phyloP scores from a whole-genome alignment of 2,329 filamentous ascomycete species.

The Rutstroemia sp. region DNA sequence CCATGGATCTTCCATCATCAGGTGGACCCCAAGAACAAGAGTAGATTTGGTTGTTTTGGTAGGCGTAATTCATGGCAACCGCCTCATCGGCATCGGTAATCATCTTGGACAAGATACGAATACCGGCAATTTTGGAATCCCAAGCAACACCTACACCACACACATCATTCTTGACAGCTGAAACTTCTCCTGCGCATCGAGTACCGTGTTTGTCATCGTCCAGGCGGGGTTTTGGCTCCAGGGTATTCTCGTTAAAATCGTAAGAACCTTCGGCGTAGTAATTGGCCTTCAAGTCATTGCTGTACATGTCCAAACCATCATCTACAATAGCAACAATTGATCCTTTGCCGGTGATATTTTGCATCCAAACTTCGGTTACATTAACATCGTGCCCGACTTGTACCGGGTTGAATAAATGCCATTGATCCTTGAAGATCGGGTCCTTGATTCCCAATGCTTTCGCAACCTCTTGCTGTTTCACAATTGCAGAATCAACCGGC shows the following conservation, averaged over 20 bases:
- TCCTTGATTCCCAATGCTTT: conserved; percentile 68
- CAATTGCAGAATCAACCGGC: conserved; percentile 36
- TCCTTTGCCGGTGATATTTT: conserved; percentile 84
- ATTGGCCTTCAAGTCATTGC: conserved; percentile 83
- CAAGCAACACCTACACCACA: conserved; percentile 97
- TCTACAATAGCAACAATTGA: conserved; percentile 91
- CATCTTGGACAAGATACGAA: conserved; percentile 84
- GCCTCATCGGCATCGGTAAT: conserved; percentile 93
- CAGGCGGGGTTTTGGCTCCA: conserved; percentile 74
- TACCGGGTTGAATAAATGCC: conserved; percentile 84
- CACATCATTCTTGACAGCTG: conserved; percentile 83
- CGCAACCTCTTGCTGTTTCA: conserved; percentile 54
- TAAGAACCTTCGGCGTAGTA: conserved; percentile 91
- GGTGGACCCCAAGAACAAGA: conserved; percentile 98
- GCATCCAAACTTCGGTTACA: conserved; percentile 86
- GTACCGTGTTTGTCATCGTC: conserved; percentile 87
- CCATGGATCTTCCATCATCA: conserved; percentile 91
- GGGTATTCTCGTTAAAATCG: conserved; percentile 84
- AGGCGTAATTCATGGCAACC: conserved; percentile 84
- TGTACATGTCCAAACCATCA: conserved; percentile 94
- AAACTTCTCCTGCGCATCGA: conserved; percentile 88
- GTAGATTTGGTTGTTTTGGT: conserved; percentile 89
- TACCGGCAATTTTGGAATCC: conserved; percentile 80
- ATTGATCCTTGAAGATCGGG: conserved; percentile 89
- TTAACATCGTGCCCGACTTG: conserved; percentile 88